Conservation (phyloP, 169 alveolate genomes). For the Besnoitia besnoiti region DNA sequence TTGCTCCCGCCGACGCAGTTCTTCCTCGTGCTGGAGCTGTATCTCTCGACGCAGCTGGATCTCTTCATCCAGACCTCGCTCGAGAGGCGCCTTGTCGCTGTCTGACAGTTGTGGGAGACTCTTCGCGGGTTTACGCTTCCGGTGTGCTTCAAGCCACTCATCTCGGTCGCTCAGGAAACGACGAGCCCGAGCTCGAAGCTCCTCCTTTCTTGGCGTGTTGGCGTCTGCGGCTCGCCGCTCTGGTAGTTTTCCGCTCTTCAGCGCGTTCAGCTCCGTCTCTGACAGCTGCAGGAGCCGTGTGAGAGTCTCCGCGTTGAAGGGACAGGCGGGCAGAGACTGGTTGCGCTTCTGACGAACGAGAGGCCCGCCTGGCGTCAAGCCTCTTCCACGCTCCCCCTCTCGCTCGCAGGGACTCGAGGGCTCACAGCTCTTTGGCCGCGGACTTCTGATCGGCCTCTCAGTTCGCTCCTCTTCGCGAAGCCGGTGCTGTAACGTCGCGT, state of each 20-base stretch:
- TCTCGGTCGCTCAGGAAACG: neutral
- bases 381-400: neutral
- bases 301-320: neutral
- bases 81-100: neutral
- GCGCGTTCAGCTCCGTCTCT: neutral
- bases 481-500: slow-evolving; percentile 47
- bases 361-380: neutral
- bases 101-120: too few species aligned
- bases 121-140: neutral
- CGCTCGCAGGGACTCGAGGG: neutral
- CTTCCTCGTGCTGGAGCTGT: neutral
- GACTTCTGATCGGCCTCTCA: neutral
- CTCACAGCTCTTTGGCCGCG: neutral
- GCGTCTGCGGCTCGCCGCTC: slow-evolving; percentile 11
- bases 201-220: neutral
- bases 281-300: neutral
- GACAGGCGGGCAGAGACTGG: slow-evolving; percentile 29
- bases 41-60: slow-evolving; percentile 14
- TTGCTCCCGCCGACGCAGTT: neutral
- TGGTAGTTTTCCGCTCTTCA: slow-evolving; percentile 10
- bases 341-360: neutral
- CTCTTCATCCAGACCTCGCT: neutral
- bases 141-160: neutral
- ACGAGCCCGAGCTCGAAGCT: neutral
- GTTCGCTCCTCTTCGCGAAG: slow-evolving; percentile 2